Evolutionary conservation across 768 basidiomycete genomes (phyloP).

Genomic region (Trametes sanguinea): DNA sequence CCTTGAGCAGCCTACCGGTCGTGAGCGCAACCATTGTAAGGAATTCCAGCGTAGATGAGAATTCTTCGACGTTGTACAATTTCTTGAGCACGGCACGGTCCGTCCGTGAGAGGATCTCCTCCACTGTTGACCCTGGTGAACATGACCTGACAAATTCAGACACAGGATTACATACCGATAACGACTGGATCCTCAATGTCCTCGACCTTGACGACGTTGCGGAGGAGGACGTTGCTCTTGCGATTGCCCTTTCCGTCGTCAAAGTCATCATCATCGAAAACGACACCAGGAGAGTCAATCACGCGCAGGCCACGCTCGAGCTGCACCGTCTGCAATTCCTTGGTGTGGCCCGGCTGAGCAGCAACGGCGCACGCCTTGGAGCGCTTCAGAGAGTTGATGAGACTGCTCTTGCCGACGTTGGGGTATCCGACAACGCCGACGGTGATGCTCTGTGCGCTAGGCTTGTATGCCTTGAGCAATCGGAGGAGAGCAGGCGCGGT

Average conservation of each 20-base stretch:
- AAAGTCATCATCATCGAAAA: conserved; percentile 81
- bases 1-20: conserved; percentile 84
- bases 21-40: conserved; percentile 86
- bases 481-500: conserved; percentile 78
- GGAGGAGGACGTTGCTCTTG: conserved; percentile 64
- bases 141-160: not conserved
- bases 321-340: conserved; percentile 86
- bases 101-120: conserved; percentile 80
- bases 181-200: conserved; percentile 88
- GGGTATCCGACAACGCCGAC: conserved; percentile 95
- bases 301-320: conserved; percentile 91
- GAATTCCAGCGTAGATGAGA: conserved; percentile 74
- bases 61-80: conserved; percentile 84
- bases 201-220: conserved; percentile 91
- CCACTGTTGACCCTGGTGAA: conserved; percentile 56
- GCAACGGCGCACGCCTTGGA: conserved; percentile 94
- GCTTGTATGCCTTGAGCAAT: conserved; percentile 82
- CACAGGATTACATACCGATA: conserved; percentile 58
- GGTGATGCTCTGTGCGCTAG: conserved; percentile 69
- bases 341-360: conserved; percentile 92
- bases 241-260: conserved; percentile 46
- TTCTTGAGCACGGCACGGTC: conserved; percentile 70
- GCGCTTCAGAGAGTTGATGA: conserved; percentile 91
- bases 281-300: conserved; percentile 96
- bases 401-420: conserved; percentile 93